These are phyloP conservation scores for Globisporangium paroecandrum DNA, from an alignment of 352 stramenopile species.

Conservation along the genomic window DNA sequence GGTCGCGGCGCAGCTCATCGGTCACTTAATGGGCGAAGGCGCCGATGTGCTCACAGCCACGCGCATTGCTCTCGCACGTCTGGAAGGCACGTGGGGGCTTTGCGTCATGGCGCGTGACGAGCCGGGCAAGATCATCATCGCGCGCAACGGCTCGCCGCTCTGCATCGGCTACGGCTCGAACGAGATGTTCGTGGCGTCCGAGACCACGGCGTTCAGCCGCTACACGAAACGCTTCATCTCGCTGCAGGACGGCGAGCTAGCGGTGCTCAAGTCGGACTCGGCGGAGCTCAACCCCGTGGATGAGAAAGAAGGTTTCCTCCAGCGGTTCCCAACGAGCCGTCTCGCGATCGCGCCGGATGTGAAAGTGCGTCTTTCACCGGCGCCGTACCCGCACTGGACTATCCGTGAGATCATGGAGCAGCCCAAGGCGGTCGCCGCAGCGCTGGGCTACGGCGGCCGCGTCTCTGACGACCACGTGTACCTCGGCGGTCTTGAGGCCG, in stretches of 20 bases:
- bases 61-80: constrained; percentile 82
- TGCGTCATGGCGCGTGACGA: constrained; percentile 91
- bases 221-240: constrained; percentile 98
- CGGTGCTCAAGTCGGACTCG: constrained; percentile 92
- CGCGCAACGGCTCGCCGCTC: constrained; percentile 95
- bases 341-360: constrained; percentile 92
- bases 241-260: constrained; percentile 95
- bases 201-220: constrained; percentile 91
- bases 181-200: constrained; percentile 95
- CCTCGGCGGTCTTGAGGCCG: constrained; percentile 90
- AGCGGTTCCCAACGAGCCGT: constrained; percentile 83
- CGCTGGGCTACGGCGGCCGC: constrained; percentile 92
- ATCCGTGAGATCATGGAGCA: constrained; percentile 96
- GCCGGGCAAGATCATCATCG: constrained; percentile 96
- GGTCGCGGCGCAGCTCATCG: constrained; percentile 97
- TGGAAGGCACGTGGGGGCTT: constrained; percentile 96
- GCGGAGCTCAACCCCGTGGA: constrained; percentile 89
- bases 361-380: constrained; percentile 92
- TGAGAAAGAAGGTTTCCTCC: constrained; percentile 73
- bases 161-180: constrained; percentile 89
- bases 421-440: constrained; percentile 93
- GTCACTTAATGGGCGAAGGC: constrained; percentile 83
- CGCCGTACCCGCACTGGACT: constrained; percentile 96
- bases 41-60: constrained; percentile 87
- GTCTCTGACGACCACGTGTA: constrained; percentile 93